Percentiles rank a stretch among this genome's conserved stretches.
Evolutionary conservation across 1,284 basidiomycete genomes (phyloP).

Genomic region (Austroboletus niveus): DNA sequence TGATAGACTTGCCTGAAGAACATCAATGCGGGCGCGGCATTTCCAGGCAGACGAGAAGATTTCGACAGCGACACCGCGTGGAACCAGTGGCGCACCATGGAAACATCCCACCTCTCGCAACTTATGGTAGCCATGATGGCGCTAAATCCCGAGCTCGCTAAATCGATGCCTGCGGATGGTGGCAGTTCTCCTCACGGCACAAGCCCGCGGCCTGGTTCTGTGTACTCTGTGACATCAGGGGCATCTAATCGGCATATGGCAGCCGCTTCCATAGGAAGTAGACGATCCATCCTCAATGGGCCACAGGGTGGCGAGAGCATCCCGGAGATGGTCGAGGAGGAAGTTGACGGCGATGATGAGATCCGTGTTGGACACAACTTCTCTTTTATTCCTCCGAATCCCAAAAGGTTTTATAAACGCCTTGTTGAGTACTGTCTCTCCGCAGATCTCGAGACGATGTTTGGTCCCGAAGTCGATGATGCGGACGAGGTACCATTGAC

Average conservation of each 20-base stretch:
- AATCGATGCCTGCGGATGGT: conserved; percentile 63
- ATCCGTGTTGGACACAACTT: conserved; percentile 70
- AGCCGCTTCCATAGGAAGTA: conserved; percentile 57
- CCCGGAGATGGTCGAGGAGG: conserved; percentile 42
- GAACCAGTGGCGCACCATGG: conserved; percentile 81
- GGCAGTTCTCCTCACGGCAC: conserved; percentile 41
- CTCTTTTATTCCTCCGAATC: conserved; percentile 89
- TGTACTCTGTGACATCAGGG: conserved; percentile 45
- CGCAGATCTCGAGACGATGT: conserved; percentile 87
- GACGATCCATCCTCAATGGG: conserved; percentile 51
- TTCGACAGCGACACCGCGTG: conserved; percentile 82
- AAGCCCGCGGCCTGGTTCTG: conserved; percentile 51
- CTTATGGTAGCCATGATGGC: conserved; percentile 88
- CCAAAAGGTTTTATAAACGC: conserved; percentile 80
- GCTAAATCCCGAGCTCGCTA: conserved; percentile 84
- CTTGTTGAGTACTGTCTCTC: conserved; percentile 84
- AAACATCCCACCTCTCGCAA: conserved; percentile 83
- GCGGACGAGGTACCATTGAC: conserved; percentile 95
- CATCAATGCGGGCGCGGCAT: conserved; percentile 79
- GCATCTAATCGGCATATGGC: conserved; percentile 44
- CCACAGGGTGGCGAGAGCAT: conserved; percentile 23
- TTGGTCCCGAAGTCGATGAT: conserved; percentile 83
- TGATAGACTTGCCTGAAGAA: conserved; percentile 82
- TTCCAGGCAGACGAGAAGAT: conserved; percentile 86
- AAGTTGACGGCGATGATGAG: conserved; percentile 60